Base-by-base conservation (phyloP, 2,329 filamentous ascomycete species). In the Beauveria varroae region DNA sequence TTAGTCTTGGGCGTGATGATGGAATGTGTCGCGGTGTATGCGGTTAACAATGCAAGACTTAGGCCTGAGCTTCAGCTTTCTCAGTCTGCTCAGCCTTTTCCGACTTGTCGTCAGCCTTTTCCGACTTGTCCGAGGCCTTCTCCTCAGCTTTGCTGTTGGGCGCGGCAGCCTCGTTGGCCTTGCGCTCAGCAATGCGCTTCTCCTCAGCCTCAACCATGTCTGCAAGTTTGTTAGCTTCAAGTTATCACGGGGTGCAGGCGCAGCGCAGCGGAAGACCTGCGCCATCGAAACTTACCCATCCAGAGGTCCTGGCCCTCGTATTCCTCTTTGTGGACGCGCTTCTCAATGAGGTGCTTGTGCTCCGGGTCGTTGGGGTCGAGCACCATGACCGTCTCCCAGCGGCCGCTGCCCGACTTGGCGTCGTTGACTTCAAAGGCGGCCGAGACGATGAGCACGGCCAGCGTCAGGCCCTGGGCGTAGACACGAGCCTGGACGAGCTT, bases 401-500 rank as follows among this genome's bases (percentile, higher is more conserved):
- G 82, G 65, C 87, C 89, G 70, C 83, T 83, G 54, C 91, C 91
- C 71, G 83, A 84, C 71, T 86, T 87, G 66, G 88, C 89, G 75
- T 99, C 95, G 59, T 75, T 76, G 65, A 84, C 81, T 84, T 97
- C 93, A 68, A 97, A 89, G 12, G 86, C 89, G 52, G 93, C 91
- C 37, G 86, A 89, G 61, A 90, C 86, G 70, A 96, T 83, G 61
- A 97, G 80, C 57, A 96, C 91, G 65, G 88, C 89, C 52, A 97
- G 79, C 5, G 93, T 96, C 68, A 96, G 78, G 6, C 90, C 91
- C 79, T 97, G 93, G 3, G 93, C 93, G 76, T 96, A 96, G 66
- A 97, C 89, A 83, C 93, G 88, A 26, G 92, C 93, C 81, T 97
- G 93, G 18, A 97, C 93, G 24, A 97, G 78, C 81, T 96, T 96